phyloP scores from a whole-genome alignment of 1,284 basidiomycete genomes.

The Boletus nobilissimus region DNA sequence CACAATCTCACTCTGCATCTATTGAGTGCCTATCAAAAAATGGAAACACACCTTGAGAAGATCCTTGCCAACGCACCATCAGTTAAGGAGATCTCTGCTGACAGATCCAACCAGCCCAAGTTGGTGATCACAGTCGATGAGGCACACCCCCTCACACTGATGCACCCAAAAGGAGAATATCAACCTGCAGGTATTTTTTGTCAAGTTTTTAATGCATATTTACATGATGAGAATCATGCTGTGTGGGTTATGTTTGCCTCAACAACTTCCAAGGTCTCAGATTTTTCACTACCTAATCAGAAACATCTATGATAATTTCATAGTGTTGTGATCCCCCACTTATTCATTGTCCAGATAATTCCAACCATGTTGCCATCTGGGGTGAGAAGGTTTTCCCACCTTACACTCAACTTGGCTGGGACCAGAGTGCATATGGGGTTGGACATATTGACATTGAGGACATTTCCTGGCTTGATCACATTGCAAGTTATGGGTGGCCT shows the following conservation, averaged over 20 bases:
- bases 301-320: constrained; percentile 13
- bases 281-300: constrained; percentile 21
- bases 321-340: background rate
- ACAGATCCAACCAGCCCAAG: background rate
- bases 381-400: constrained; percentile 20
- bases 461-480: constrained; percentile 1
- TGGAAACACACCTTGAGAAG: background rate
- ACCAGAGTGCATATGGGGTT: constrained; percentile 9
- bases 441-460: constrained; percentile 1
- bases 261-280: constrained; percentile 23
- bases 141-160: constrained; percentile 8
- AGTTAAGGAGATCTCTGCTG: no score
- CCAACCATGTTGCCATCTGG: background rate
- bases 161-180: background rate
- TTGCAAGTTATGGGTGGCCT: constrained; percentile 9
- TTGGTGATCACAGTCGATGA: constrained; percentile 26
- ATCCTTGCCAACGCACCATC: no score
- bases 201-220: constrained; percentile 14
- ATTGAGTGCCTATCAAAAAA: background rate
- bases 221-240: background rate
- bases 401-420: constrained; percentile 26
- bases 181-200: constrained; percentile 18
- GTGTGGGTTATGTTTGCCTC: constrained; percentile 32
- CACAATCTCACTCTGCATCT: background rate
- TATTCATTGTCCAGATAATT: constrained; percentile 7